Evolutionary conservation across 31 red algal genomes (phyloP).

Genomic region (Endocladia muricata): DNA sequence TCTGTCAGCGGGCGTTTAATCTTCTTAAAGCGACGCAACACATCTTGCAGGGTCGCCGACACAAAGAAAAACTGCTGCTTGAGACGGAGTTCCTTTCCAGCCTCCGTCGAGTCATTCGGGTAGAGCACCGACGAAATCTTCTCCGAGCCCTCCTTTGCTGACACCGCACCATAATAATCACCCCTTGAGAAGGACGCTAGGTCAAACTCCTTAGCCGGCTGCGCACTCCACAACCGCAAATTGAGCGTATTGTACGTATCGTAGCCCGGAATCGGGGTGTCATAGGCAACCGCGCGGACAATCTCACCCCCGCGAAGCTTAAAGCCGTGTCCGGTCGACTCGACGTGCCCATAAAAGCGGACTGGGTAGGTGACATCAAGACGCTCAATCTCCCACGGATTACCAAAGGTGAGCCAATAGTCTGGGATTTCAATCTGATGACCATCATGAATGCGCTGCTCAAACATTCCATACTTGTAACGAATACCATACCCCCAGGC

Average conservation of each 20-base stretch:
- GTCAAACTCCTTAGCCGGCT: slow-evolving; percentile 94
- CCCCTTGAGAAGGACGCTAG: slow-evolving; percentile 90
- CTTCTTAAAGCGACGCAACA: slow-evolving; percentile 81
- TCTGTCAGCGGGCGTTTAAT: slow-evolving; percentile 70
- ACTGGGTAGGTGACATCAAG: slow-evolving; percentile 93
- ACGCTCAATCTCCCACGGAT: slow-evolving; percentile 98
- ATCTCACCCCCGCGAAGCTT: slow-evolving; percentile 71
- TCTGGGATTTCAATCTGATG: slow-evolving; percentile 98
- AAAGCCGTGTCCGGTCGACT: slow-evolving; percentile 67
- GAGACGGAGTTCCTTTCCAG: slow-evolving; percentile 88
- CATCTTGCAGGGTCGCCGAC: slow-evolving; percentile 96
- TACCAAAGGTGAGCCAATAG: slow-evolving; percentile 93
- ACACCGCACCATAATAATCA: slow-evolving; percentile 90
- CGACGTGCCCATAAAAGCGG: slow-evolving; percentile 86
- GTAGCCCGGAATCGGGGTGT: slow-evolving; percentile 94
- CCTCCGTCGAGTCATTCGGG: slow-evolving; percentile 91
- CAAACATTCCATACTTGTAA: slow-evolving; percentile 99
- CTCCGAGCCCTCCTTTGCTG: slow-evolving; percentile 72
- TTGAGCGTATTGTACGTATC: slow-evolving; percentile 97
- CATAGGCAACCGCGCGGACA: slow-evolving; percentile 91
- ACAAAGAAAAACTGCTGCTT: slow-evolving; percentile 99
- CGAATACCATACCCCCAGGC: slow-evolving; percentile 99
- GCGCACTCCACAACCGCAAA: slow-evolving; percentile 87
- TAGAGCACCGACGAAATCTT: slow-evolving; percentile 96
- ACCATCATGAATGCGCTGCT: slow-evolving; percentile 91